These are phyloP conservation scores for Berberis thunbergii DNA, from an alignment of 164 flowering plant genomes.

Conservation along the genomic window DNA sequence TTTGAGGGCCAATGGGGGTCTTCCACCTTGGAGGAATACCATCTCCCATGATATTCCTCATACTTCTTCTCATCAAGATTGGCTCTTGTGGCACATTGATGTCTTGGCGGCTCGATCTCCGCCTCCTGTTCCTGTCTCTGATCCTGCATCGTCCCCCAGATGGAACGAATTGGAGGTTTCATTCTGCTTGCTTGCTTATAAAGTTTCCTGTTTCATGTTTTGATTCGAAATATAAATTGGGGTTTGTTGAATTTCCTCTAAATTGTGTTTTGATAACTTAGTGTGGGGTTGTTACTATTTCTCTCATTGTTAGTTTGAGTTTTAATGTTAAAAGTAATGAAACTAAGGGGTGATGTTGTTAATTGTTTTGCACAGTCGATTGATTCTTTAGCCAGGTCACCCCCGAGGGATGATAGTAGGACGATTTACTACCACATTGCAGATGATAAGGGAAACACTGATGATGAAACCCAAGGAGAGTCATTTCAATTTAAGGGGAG, in stretches of 20 bases:
- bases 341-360: too few species aligned
- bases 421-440: slow-evolving; percentile 53
- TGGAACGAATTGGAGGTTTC: slow-evolving; percentile 40
- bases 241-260: too few species aligned
- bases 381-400: slow-evolving; percentile 37
- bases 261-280: too few species aligned
- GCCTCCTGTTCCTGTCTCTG: slow-evolving; percentile 17
- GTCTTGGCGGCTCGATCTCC: slow-evolving; percentile 31
- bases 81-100: slow-evolving; percentile 74
- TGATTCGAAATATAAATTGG: neutral
- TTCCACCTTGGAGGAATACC: slow-evolving; percentile 86
- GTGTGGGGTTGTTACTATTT: neutral
- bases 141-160: too few species aligned
- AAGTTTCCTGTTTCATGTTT: neutral
- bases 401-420: slow-evolving; percentile 59
- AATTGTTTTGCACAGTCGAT: slow-evolving; percentile 38
- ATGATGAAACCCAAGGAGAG: slow-evolving; percentile 31
- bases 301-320: neutral
- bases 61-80: slow-evolving; percentile 58
- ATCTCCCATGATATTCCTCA: slow-evolving; percentile 80
- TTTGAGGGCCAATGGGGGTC: slow-evolving; percentile 74
- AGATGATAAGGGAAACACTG: slow-evolving; percentile 49
- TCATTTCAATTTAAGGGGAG: slow-evolving; percentile 56
- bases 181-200: neutral
- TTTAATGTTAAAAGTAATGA: neutral